Conservation (phyloP, 2,329 filamentous ascomycete species). For the Aspergillus ustus region DNA sequence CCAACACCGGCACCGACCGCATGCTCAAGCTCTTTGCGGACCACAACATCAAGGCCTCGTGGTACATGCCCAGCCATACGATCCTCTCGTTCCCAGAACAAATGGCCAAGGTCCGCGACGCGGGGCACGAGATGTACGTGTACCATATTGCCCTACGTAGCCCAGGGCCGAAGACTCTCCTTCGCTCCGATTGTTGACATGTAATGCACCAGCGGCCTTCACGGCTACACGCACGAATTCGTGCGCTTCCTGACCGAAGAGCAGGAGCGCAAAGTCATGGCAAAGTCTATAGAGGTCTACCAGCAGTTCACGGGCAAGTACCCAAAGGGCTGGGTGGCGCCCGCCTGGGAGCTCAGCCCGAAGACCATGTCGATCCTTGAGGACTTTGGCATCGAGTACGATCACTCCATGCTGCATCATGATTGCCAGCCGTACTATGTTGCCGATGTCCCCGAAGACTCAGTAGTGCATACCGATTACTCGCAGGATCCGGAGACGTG, state of each 20-base stretch:
- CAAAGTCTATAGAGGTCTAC: constrained; percentile 76
- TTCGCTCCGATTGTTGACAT: too few species aligned
- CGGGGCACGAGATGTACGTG: constrained; percentile 64
- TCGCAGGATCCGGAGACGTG: constrained; percentile 44
- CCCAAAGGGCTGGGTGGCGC: constrained; percentile 72
- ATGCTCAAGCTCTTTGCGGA: constrained; percentile 73
- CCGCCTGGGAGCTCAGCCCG: constrained; percentile 70
- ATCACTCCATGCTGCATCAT: constrained; percentile 51
- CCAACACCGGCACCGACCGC: constrained; percentile 67
- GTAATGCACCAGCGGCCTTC: too few species aligned
- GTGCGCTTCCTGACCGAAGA: constrained; percentile 73
- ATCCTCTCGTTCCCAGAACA: constrained; percentile 70
- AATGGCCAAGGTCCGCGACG: constrained; percentile 64
- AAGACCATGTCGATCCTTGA: constrained; percentile 61
- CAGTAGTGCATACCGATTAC: constrained; percentile 50
- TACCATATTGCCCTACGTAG: too few species aligned
- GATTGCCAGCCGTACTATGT: constrained; percentile 52
- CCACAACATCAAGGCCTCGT: constrained; percentile 71
- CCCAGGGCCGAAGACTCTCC: too few species aligned
- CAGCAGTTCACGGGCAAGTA: constrained; percentile 77
- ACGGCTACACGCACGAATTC: constrained; percentile 78
- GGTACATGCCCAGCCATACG: constrained; percentile 68
- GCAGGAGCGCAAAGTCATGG: constrained; percentile 75
- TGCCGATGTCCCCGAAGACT: constrained; percentile 37
- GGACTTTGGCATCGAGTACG: constrained; percentile 50